Conservation (phyloP, 176 grass and related monocot genomes). For the Hyparrhenia diplandra region DNA sequence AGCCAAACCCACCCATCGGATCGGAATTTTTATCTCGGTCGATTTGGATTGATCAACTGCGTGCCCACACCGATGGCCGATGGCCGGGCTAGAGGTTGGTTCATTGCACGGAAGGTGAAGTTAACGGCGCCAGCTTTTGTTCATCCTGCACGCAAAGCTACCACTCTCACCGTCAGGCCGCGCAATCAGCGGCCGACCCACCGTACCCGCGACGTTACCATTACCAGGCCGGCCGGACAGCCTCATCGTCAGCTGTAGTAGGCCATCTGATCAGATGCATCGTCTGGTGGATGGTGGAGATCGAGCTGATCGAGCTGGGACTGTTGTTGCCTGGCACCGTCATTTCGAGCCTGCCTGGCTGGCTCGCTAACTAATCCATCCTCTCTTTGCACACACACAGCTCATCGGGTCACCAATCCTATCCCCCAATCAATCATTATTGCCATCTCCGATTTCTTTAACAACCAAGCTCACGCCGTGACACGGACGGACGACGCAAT, state of each 20-base stretch:
- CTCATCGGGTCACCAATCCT: slow-evolving; percentile 5
- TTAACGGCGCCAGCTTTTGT: neutral
- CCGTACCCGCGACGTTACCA: too few relatives aligned
- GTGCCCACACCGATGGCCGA: too few relatives aligned
- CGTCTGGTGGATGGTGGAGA: neutral
- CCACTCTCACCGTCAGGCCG: too few relatives aligned
- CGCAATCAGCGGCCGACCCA: neutral
- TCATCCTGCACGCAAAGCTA: slow-evolving; percentile 37
- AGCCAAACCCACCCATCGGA: too few relatives aligned
- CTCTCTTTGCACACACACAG: neutral
- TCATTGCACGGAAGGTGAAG: neutral
- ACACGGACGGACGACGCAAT: neutral
- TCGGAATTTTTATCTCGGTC: neutral
- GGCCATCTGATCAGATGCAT: too few relatives aligned
- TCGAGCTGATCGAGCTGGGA: neutral
- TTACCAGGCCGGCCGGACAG: neutral
- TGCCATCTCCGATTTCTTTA: neutral
- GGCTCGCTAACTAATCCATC: neutral
- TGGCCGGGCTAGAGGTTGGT: too few relatives aligned
- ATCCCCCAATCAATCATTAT: slow-evolving; percentile 5
- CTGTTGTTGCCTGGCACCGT: neutral
- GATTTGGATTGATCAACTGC: neutral
- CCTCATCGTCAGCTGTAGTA: neutral
- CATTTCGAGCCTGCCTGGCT: neutral
- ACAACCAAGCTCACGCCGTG: neutral